Percentiles rank a stretch among this genome's conserved stretches.
These are phyloP conservation scores for Parasitella parasitica DNA, from an alignment of 371 early-diverging fungal species.

Conservation along the genomic window DNA sequence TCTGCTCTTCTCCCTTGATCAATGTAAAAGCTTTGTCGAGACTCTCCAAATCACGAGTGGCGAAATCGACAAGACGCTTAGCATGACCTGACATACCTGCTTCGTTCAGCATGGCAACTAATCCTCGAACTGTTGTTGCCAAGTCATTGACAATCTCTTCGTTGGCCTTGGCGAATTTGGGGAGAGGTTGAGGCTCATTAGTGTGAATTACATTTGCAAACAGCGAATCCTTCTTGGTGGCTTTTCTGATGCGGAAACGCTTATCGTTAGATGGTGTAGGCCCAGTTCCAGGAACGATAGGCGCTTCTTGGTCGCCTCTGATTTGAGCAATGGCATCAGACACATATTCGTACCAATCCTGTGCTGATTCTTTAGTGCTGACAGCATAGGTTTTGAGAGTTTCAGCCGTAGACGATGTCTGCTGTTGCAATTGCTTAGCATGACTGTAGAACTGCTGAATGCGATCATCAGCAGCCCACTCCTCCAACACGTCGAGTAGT, in stretches of 20 bases:
- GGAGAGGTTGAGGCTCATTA: conserved; percentile 25
- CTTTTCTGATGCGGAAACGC: conserved; percentile 6
- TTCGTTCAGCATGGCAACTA: conserved; percentile 39
- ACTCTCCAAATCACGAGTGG: conserved; percentile 31
- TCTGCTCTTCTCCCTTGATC: conserved; percentile 24
- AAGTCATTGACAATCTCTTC: conserved; percentile 29
- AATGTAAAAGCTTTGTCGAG: conserved; percentile 26
- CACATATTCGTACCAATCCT: conserved; percentile 41
- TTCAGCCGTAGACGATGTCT: conserved; percentile 17
- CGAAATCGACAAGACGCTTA: conserved; percentile 38
- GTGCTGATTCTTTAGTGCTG: conserved; percentile 29
- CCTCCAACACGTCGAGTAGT: conserved; percentile 40
- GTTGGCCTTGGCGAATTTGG: conserved; percentile 13
- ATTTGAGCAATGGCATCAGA: conserved; percentile 36
- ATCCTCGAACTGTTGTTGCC: conserved; percentile 29
- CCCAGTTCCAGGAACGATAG: conserved; percentile 16
- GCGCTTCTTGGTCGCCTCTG: conserved; percentile 31
- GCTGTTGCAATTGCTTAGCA: conserved; percentile 19
- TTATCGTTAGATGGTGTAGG: conserved; percentile 23
- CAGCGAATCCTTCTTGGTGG: conserved; percentile 12
- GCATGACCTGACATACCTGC: conserved; percentile 46
- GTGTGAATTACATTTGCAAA: conserved; percentile 37
- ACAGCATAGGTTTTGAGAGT: conserved; percentile 16
- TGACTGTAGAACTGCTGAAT: conserved; percentile 28
- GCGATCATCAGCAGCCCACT: conserved; percentile 27